Evolutionary conservation across 1,284 basidiomycete species (phyloP).

Genomic region (Apiotrichum gamsii): DNA sequence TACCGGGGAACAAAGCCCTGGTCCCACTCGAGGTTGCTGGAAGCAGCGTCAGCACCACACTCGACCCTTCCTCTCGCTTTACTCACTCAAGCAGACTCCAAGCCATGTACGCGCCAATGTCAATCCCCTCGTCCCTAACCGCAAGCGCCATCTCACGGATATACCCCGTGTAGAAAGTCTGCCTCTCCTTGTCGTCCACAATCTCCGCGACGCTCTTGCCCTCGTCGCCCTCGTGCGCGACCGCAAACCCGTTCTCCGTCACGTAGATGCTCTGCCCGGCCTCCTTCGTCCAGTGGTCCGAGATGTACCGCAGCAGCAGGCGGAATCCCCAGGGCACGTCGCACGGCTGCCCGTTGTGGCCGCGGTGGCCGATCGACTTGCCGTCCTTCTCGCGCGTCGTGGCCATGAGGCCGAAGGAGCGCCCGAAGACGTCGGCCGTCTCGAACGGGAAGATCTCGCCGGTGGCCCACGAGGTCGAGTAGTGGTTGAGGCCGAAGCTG

Average conservation of each 20-base stretch:
- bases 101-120: slow-evolving; percentile 26
- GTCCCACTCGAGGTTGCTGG: slow-evolving; percentile 6
- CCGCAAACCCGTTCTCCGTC: slow-evolving; percentile 15
- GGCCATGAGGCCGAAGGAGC: slow-evolving; percentile 9
- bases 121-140: slow-evolving; percentile 22
- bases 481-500: slow-evolving; percentile 32
- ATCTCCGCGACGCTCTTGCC: slow-evolving; percentile 8
- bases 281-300: background rate
- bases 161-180: slow-evolving; percentile 27
- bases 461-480: slow-evolving; percentile 20
- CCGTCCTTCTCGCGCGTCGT: slow-evolving; percentile 23
- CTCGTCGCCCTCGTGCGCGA: slow-evolving; percentile 4
- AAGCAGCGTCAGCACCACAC: background rate
- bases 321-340: slow-evolving; percentile 20
- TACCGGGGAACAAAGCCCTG: background rate
- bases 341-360: slow-evolving; percentile 28
- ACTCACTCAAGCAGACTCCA: slow-evolving; percentile 24
- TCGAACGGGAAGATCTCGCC: slow-evolving; percentile 1
- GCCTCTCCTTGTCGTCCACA: slow-evolving; percentile 21
- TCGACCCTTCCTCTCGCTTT: background rate
- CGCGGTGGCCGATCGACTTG: slow-evolving; percentile 21
- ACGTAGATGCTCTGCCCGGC: slow-evolving; percentile 16
- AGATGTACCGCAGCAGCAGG: slow-evolving; percentile 13
- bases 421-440: background rate
- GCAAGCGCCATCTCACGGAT: slow-evolving; percentile 23